Evolutionary conservation across 306 rosid genomes (phyloP), one percentile per base, ranked within the genome.

Genomic region (Ziziphus jujuba): DNA sequence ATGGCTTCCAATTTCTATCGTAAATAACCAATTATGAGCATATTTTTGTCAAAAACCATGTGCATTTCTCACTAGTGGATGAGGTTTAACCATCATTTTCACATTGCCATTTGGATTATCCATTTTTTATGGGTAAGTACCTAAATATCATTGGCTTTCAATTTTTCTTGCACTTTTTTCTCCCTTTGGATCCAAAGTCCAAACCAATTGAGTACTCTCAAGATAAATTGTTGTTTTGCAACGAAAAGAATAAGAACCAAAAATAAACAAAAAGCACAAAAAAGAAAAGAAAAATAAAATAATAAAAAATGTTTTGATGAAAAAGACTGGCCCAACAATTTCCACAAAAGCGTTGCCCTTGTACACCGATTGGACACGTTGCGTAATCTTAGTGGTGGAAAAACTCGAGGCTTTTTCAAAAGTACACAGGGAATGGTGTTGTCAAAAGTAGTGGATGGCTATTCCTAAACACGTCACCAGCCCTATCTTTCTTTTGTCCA

Each of bases 111-210:
- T 40, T 40, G 45, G 3, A 31, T 3, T 34, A 2, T 20, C 5
- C 20, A 22, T 23, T 11, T 60, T 60, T 22, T 13, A 25, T 61
- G 68, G 75, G 60, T 61, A 50, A 70, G 67, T 50, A 5, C 61
- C 6, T 22, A 22, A 50, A 31, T 11, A 48, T 61, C 33, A 70
- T 60, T 51, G 67, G 75, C 24, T 38, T 45, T n/a, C 21, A 24
- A 52, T 36, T 61, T 24, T 23, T 40, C 38, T 44, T 16, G 51
- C 52, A 49, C 67, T 61, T 70, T 50, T 51, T n/a, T n/a, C n/a
- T 7, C 62, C 69, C 52, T 54, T 19, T 52, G 7, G n/a, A 47
- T 28, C 8, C 21, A 21, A 19, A 38, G 56, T 28, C 8, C 21
- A 21, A 19, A 38, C 36, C 23, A 25, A 8, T 40, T 9, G 4